Evolutionary conservation across 2,329 filamentous ascomycete species (phyloP), one percentile per base, ranked within the genome.

Genomic region (Daldinia sp.): DNA sequence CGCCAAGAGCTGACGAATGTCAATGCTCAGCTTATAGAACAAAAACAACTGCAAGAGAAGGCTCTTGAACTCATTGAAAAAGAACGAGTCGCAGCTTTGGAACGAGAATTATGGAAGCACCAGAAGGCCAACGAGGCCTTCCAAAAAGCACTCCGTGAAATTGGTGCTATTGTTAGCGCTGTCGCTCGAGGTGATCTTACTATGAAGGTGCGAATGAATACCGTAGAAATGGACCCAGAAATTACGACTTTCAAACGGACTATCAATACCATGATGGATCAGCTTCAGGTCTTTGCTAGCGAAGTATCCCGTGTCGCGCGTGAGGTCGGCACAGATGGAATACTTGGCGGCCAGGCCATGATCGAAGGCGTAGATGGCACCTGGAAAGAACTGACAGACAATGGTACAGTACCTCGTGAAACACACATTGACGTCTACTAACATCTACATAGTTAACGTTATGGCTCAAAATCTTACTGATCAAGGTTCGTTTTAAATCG

Each of bases 181-280:
- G 96, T 98, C 73, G 96, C 95, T 64, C 93, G 93, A 76, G 95
- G 95, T 81, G 95, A 98, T 78, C 86, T 98, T 68, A 97, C 94
- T 80, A 98, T 97, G 86, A 97, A 97, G 82, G 95, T 98, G 71
- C 89, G 95, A 76, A 97, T 98, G 80, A 96, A 98, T 79, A 92
- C 93, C 3, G 91, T 97, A 73, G 95, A 98, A 83, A 96, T 98
- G 91, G 95, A 98, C 85, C 94, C 94, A 30, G 95, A 98, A 85
- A 98, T 98, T 77, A 96, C 94, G 30, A 94, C 93, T 9, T 98
- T 98, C 85, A 98, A 98, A 83, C 91, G 93, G 76, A 98, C 95
- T 69, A 98, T 98, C 83, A 98, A 98, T 80, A 97, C 93, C 73
- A 98, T 98, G 95, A 97, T 98, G 89, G 95, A 98, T 78, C 95